A percentile compares a stretch with the other conserved stretches of the same genome.
phyloP scores from a whole-genome alignment of 306 rosid genomes.

The Sesbania bispinosa region DNA sequence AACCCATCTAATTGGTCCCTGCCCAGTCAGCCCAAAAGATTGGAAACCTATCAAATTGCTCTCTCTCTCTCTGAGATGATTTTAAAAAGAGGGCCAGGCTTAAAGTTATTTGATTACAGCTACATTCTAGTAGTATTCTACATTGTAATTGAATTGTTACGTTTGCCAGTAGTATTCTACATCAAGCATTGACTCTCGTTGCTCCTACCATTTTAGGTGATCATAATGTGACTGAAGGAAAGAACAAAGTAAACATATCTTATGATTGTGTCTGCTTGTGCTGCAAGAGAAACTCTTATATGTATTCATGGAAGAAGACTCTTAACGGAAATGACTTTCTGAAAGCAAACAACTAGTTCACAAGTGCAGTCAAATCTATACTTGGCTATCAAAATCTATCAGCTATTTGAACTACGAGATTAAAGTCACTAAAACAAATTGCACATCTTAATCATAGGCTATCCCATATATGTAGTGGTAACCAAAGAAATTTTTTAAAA shows the following conservation, averaged over 20 bases:
- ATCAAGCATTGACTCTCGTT: no score
- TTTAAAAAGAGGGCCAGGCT: no score
- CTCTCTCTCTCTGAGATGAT: no score
- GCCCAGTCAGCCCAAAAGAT: no score
- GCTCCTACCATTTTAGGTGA: no score
- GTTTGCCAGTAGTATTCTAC: no score
- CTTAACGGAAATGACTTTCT: background rate
- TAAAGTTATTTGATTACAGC: no score
- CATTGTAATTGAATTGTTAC: no score
- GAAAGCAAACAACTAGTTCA: background rate
- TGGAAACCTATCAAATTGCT: no score
- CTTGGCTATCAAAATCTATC: background rate
- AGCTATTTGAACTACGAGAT: slow-evolving; percentile 14
- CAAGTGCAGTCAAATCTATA: background rate
- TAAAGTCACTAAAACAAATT: background rate
- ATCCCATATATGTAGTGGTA: background rate
- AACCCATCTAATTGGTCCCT: no score
- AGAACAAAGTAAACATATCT: background rate
- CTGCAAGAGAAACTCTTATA: background rate
- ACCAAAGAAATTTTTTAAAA: background rate
- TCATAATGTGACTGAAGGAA: no score
- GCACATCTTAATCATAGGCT: slow-evolving; percentile 7
- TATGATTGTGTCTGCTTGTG: background rate
- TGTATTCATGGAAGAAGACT: background rate
- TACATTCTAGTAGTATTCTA: no score